Evolutionary conservation across 1,139 yeast genomes (phyloP), one percentile per base, ranked within the genome.

Genomic region (Magnusiomyces tetraspermus): DNA sequence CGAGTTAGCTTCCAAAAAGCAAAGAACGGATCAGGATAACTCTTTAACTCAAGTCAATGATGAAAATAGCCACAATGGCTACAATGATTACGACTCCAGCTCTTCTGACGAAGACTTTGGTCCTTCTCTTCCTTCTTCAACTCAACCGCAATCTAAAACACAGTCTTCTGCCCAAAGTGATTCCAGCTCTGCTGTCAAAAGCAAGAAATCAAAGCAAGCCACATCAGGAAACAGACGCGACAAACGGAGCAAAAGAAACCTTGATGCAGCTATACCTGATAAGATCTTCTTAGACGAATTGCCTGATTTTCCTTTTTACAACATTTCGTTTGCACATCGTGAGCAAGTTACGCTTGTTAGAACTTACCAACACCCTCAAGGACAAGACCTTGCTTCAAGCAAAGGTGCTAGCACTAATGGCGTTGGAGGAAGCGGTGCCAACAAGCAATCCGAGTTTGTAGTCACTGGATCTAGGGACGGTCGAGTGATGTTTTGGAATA

Each of bases 391-490:
- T 33, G 38, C 10, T 33, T 24, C 36, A 43, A 19, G 3, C 11
- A 24, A 15, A 43, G 30, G 21, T n/a, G n/a, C n/a, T n/a, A n/a
- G n/a, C n/a, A n/a, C 23, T 53, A 41, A 38, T 10, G 42, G 24
- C 5, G 8, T 24, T 8, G 24, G 24, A 5, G 40, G 17, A 19
- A 24, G 42, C 8, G 42, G 42, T 6, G 24, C 42, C 42, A 38
- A 19, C 42, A 15, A 56, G 19, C 45, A 54, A 46, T 36, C 56
- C 31, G 61, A 61, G 24, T 59, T 69, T 42, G 53, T 74, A 1
- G 63, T 71, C 11, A 64, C 74, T 0, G 73, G 75, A 1, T 68
- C 73, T n/a, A 56, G 48, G 26, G 76, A 73, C 51, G 79, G 79
- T 1, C 55, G 60, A 22, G 61, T 76, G 47, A 74, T 72, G 58